Evolutionary conservation across 2,329 filamentous ascomycete genomes (phyloP).

Genomic region (Fusarium nelsonii): DNA sequence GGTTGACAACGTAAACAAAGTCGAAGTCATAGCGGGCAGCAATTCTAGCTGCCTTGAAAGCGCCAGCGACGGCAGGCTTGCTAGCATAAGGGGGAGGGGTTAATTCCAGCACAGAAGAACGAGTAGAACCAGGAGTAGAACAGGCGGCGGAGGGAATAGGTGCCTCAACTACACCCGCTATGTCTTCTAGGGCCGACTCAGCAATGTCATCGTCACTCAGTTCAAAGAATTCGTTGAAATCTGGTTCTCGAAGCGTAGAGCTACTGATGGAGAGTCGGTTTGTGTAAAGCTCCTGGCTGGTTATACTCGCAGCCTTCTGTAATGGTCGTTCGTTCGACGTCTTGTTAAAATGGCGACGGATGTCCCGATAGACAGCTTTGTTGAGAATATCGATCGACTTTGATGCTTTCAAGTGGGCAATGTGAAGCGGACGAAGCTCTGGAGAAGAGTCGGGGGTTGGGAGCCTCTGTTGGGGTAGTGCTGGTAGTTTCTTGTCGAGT

Average conservation of each 20-base stretch:
- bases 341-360: conserved; percentile 47
- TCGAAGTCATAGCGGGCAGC: conserved; percentile 69
- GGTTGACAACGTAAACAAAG: conserved; percentile 69
- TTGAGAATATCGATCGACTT: conserved; percentile 49
- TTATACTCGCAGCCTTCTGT: conserved; percentile 48
- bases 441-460: conserved; percentile 54
- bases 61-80: conserved; percentile 61
- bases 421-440: conserved; percentile 50
- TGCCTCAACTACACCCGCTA: conserved; percentile 20
- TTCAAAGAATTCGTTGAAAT: conserved; percentile 65
- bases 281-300: conserved; percentile 49
- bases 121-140: conserved; percentile 43
- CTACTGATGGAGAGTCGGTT: conserved; percentile 48
- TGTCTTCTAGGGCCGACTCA: conserved; percentile 53
- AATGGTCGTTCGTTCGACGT: conserved; percentile 45
- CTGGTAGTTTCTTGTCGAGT: conserved; percentile 48
- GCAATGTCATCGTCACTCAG: conserved; percentile 70
- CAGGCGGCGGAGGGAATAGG: conserved; percentile 36
- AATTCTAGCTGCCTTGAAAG: conserved; percentile 67
- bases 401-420: conserved; percentile 46
- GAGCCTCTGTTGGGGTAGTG: conserved; percentile 42
- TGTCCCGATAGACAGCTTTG: conserved; percentile 44
- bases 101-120: conserved; percentile 57
- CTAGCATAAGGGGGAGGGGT: conserved; percentile 60
- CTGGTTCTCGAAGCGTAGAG: conserved; percentile 62